phyloP scores from a whole-genome alignment of 495 filamentous ascomycete species.

The Aspergillus cavernicola region DNA sequence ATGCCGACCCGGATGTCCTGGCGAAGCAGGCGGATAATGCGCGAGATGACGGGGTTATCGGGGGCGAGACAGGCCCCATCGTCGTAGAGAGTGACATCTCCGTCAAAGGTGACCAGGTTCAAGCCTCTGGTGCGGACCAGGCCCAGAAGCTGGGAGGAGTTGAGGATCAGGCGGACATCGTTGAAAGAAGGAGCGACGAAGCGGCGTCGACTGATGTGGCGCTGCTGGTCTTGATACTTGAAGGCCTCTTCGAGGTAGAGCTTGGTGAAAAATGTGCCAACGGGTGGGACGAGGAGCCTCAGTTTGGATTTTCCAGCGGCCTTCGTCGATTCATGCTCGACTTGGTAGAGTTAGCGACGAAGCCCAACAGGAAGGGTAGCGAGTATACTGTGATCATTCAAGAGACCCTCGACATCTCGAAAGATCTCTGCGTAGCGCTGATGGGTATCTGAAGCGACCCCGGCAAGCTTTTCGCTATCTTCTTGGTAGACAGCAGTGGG shows the following conservation, averaged over 20 bases:
- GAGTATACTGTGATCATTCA: constrained; percentile 82
- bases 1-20: constrained; percentile 77
- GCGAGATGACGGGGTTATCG: constrained; percentile 71
- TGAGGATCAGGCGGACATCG: constrained; percentile 87
- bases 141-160: constrained; percentile 90
- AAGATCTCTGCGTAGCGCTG: constrained; percentile 92
- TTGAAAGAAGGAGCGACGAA: constrained; percentile 98
- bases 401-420: constrained; percentile 84
- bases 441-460: constrained; percentile 59
- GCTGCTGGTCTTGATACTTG: constrained; percentile 76
- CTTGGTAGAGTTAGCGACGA: constrained; percentile 33
- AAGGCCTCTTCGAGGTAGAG: constrained; percentile 85
- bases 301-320: constrained; percentile 74
- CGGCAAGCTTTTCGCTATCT: constrained; percentile 39
- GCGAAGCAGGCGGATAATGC: constrained; percentile 64
- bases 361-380: background rate
- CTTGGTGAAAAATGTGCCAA: constrained; percentile 89
- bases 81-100: constrained; percentile 95
- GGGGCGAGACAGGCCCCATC: constrained; percentile 76
- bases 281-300: constrained; percentile 83
- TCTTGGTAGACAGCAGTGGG: constrained; percentile 76
- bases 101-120: constrained; percentile 90
- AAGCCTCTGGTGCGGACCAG: constrained; percentile 59
- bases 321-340: constrained; percentile 62
- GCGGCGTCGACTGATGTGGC: constrained; percentile 84